Evolutionary conservation across 306 rosid genomes (phyloP).

Genomic region (Glycyrrhiza uralensis): DNA sequence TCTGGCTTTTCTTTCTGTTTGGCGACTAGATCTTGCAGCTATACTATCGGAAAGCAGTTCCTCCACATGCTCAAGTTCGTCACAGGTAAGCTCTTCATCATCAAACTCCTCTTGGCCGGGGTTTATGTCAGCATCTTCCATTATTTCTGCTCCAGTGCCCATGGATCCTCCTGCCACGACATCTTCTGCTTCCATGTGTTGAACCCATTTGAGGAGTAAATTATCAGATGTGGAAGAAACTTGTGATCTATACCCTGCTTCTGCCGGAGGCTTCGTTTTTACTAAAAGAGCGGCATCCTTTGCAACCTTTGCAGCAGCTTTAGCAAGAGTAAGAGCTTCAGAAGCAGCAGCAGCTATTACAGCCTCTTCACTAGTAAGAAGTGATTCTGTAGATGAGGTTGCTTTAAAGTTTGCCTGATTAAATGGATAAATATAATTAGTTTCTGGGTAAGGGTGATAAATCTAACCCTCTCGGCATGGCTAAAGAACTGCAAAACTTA

Average conservation of each 20-base stretch:
- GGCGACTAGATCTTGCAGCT: constrained; percentile 83
- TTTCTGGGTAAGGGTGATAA: constrained; percentile 3
- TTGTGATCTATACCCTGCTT: constrained; percentile 26
- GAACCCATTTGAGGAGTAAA: constrained; percentile 60
- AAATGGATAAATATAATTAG: constrained; percentile 28
- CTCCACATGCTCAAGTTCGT: constrained; percentile 61
- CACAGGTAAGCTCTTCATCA: constrained; percentile 42
- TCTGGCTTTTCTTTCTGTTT: constrained; percentile 75
- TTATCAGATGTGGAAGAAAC: constrained; percentile 37
- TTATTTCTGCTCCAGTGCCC: constrained; percentile 34
- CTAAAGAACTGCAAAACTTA: not conserved
- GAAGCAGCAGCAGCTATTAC: constrained; percentile 86
- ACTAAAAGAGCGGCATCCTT: constrained; percentile 64
- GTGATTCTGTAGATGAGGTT: constrained; percentile 65
- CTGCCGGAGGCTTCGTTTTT: constrained; percentile 32
- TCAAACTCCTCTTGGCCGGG: constrained; percentile 41
- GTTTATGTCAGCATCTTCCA: constrained; percentile 35
- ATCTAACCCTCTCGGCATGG: not conserved
- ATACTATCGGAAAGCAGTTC: constrained; percentile 47
- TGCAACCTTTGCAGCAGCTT: constrained; percentile 84
- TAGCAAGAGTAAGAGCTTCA: constrained; percentile 91
- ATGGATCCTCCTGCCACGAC: constrained; percentile 37
- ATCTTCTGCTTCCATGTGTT: constrained; percentile 47
- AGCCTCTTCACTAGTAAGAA: constrained; percentile 79
- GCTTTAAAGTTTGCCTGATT: constrained; percentile 56